Percentiles rank a stretch among this genome's conserved stretches.
Evolutionary conservation across 2,329 filamentous ascomycete species (phyloP).

Genomic region (Colletotrichum horii): DNA sequence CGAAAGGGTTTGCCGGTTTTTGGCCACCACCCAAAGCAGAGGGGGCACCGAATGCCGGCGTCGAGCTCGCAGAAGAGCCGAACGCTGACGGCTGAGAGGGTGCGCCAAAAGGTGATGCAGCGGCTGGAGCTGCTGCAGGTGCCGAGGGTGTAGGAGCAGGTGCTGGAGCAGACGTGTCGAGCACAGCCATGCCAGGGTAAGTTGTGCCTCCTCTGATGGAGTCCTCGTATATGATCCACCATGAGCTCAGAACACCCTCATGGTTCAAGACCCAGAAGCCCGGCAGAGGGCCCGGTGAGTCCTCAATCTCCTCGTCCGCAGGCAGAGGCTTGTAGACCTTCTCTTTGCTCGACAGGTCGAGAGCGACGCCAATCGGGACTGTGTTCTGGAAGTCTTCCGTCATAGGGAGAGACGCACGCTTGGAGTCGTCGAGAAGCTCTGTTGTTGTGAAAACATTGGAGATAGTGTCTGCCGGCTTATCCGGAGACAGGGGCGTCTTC

Average conservation of each 20-base stretch:
- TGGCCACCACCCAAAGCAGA: conserved; percentile 42
- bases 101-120: conserved; percentile 34
- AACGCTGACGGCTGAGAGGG: neutral
- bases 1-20: conserved; percentile 6
- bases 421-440: conserved; percentile 74
- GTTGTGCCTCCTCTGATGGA: conserved; percentile 76
- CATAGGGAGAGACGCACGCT: conserved; percentile 78
- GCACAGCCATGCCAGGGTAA: conserved; percentile 70
- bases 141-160: conserved; percentile 24
- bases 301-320: conserved; percentile 75
- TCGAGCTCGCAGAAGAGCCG: conserved; percentile 23
- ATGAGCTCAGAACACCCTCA: conserved; percentile 82
- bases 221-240: conserved; percentile 93
- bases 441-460: conserved; percentile 76
- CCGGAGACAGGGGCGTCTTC: conserved; percentile 67
- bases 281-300: conserved; percentile 82
- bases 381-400: conserved; percentile 72
- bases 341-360: conserved; percentile 86
- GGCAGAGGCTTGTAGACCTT: conserved; percentile 80
- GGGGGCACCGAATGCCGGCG: conserved; percentile 26
- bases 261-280: conserved; percentile 86
- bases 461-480: conserved; percentile 63
- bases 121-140: conserved; percentile 30
- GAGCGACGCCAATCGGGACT: conserved; percentile 75
- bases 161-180: conserved; percentile 32